Conservation (phyloP, 1,284 basidiomycete genomes). For the Cryptococcus sp. region DNA sequence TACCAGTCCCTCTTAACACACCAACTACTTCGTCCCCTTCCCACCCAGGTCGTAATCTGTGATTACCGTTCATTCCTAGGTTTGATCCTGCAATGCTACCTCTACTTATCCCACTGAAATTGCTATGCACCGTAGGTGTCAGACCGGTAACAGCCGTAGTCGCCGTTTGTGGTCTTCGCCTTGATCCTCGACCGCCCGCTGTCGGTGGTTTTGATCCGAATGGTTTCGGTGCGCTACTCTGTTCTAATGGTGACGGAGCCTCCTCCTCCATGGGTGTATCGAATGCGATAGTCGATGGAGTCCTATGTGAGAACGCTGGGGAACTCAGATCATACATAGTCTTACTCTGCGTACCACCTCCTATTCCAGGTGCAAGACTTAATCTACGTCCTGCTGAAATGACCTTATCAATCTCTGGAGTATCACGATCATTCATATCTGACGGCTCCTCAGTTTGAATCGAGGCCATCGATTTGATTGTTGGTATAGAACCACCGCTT, state of each 20-base stretch:
- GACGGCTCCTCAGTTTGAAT: not conserved
- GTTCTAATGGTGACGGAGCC: too few relatives aligned
- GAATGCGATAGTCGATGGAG: not conserved
- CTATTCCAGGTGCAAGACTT: constrained; percentile 35
- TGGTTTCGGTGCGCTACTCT: not conserved
- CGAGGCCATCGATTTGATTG: not conserved
- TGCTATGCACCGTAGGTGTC: constrained; percentile 2
- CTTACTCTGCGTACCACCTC: constrained; percentile 14
- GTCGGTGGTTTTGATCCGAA: constrained; percentile 10
- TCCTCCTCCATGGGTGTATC: not conserved
- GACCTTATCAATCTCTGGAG: constrained; percentile 3
- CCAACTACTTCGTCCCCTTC: constrained; percentile 45
- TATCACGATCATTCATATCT: not conserved
- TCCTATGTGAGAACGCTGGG: not conserved
- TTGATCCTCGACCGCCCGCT: not conserved
- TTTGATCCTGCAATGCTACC: constrained; percentile 29
- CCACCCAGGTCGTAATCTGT: constrained; percentile 29
- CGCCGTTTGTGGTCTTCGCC: constrained; percentile 15
- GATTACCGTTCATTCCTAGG: constrained; percentile 6
- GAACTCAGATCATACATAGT: not conserved
- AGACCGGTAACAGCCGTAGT: constrained; percentile 4
- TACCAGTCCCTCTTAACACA: constrained; percentile 32
- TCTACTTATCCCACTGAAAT: not conserved
- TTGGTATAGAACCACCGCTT: constrained; percentile 13
- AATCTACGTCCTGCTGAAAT: constrained; percentile 26